phyloP scores from a whole-genome alignment of 768 basidiomycete species.

The Kwoniella mangroviensis region DNA sequence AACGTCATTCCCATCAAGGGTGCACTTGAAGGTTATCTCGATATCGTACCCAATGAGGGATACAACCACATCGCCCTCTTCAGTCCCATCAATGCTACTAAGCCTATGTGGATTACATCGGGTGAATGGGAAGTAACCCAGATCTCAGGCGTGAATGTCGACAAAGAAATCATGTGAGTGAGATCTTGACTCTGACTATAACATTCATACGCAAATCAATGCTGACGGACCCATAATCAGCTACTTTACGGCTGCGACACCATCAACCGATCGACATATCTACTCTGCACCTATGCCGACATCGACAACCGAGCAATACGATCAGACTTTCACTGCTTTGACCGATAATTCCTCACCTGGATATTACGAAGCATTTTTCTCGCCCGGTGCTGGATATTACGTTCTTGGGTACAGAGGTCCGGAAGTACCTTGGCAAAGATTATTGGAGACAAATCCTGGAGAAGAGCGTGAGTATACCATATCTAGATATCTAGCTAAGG shows the following conservation, averaged over 20 bases:
- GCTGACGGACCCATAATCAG: slow-evolving; percentile 59
- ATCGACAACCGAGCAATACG: slow-evolving; percentile 58
- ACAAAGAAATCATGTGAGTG: slow-evolving; percentile 73
- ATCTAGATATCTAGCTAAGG: not conserved
- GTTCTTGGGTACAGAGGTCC: slow-evolving; percentile 79
- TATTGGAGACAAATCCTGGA: slow-evolving; percentile 62
- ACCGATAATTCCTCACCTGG: slow-evolving; percentile 59
- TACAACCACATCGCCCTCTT: slow-evolving; percentile 93
- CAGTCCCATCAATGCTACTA: slow-evolving; percentile 70
- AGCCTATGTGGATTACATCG: slow-evolving; percentile 79
- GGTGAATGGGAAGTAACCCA: slow-evolving; percentile 90
- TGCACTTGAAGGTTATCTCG: slow-evolving; percentile 75
- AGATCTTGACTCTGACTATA: no score
- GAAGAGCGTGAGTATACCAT: slow-evolving; percentile 18
- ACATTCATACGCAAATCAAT: not conserved
- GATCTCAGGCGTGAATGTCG: slow-evolving; percentile 73
- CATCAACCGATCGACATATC: slow-evolving; percentile 80
- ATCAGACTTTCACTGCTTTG: slow-evolving; percentile 40
- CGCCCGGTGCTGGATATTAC: slow-evolving; percentile 84
- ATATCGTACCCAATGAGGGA: slow-evolving; percentile 84
- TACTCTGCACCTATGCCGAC: slow-evolving; percentile 77
- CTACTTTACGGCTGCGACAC: slow-evolving; percentile 85
- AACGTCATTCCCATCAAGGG: slow-evolving; percentile 47
- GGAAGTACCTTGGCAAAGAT: slow-evolving; percentile 81
- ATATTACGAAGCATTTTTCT: slow-evolving; percentile 74